Conservation (phyloP, 1,139 yeast genomes). For the Blastobotrys illinoisensis region DNA sequence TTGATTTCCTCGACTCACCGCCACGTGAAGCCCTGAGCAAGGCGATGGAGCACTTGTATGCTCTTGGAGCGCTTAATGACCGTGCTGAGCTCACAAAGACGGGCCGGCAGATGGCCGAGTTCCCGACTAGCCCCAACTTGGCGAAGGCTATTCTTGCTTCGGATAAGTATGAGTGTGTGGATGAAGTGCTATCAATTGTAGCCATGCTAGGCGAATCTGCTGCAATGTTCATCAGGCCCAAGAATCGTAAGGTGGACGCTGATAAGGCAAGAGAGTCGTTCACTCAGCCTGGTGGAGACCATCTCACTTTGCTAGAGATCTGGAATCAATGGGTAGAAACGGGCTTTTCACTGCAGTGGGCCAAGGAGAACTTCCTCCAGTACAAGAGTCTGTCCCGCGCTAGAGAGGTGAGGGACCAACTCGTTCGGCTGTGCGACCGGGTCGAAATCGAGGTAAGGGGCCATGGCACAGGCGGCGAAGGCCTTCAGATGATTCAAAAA, state of each 20-base stretch:
- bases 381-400: constrained; percentile 66
- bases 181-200: constrained; percentile 63
- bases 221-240: constrained; percentile 66
- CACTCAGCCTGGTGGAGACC: constrained; percentile 64
- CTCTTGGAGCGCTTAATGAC: constrained; percentile 83
- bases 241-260: constrained; percentile 61
- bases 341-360: constrained; percentile 76
- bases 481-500: constrained; percentile 47
- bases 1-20: constrained; percentile 88
- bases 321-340: constrained; percentile 73
- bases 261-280: constrained; percentile 57
- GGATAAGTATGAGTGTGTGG: constrained; percentile 51
- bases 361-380: constrained; percentile 78
- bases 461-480: constrained; percentile 20
- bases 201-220: constrained; percentile 82
- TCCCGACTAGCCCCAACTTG: constrained; percentile 88
- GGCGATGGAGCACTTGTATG: constrained; percentile 72
- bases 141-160: constrained; percentile 70
- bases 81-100: constrained; percentile 69
- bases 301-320: constrained; percentile 64
- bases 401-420: constrained; percentile 66
- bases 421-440: constrained; percentile 55
- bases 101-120: constrained; percentile 86
- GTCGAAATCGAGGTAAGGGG: constrained; percentile 43
- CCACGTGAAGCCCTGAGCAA: constrained; percentile 64